Base-by-base conservation (phyloP, 495 filamentous ascomycete species). In the Letharia lupina region DNA sequence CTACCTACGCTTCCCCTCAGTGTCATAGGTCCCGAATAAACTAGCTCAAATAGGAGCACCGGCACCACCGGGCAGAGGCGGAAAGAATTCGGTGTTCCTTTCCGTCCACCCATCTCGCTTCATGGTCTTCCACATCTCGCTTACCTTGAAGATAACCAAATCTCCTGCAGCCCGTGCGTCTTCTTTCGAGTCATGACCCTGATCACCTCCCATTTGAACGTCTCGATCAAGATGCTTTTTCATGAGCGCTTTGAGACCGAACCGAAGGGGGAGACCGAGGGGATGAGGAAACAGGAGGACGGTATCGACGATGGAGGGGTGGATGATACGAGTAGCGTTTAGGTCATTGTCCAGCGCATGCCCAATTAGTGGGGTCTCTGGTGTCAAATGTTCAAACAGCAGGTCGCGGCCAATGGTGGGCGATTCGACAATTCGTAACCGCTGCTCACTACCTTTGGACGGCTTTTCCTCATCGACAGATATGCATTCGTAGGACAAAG, bases 291-390 rank as follows among this genome's bases (percentile, higher is more conserved):
- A 98, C 62, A 96, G 80, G 62, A 96, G 77, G 11, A 88, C 82
- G 1, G 93, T 96, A 76, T 98, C 94, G 69, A 98, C 82, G 58
- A 97, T 81, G 2, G 82, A 87, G 0, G 87, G 89, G 70, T 98
- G 94, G 57, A 95, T 86, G 54, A 98, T 80, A 16, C 94, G 86
- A 58, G 86, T 78, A 18, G 86, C 83, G 72, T 94, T 94, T 33
- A 98, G 81, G 72, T 98, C 94, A 72, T 98, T 98, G 71, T 98
- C 94, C 13, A 98, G 85, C 9, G 90, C 93, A 75, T 98, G 94
- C 31, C 94, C 94, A 52, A 98, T 89, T 8, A 98, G 75, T 0
- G 91, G 91, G 0, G 92, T 97, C 1, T 81, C 75, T 0, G 90
- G 88, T 20, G 84, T 78, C 45, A 98, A 79, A 61, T 88, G 77